Evolutionary conservation across 768 basidiomycete species (phyloP), one percentile per base, ranked within the genome.

Genomic region (Pulveroboletus sp.): DNA sequence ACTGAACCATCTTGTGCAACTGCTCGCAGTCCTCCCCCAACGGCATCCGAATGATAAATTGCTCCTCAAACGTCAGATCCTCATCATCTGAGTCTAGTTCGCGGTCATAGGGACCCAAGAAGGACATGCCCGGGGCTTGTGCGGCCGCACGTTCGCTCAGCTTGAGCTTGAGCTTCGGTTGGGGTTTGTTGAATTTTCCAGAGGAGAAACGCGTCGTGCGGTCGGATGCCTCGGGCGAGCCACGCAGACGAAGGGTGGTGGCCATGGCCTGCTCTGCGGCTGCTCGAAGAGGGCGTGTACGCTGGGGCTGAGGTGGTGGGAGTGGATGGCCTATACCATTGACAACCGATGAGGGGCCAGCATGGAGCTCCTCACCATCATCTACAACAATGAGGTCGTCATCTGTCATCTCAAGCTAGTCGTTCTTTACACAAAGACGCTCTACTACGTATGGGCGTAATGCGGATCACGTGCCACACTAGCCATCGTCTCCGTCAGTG

Each of bases 61-160:
- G 94, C 69, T 99, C 96, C 69, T 99, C 96, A 58, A 98, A 96
- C 14, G 85, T 84, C 50, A 98, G 69, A 50, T 96, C 94, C 50
- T 96, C 93, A 40, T 93, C 91, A 60, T 97, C 92, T 43, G 90
- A 93, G 67, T 98, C 95, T 46, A 97, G 73, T 64, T 97, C 95
- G 38, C 93, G 76, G 71, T 97, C 94, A 67, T 93, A 97, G 11
- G 85, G 78, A 7, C 95, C 95, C 48, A 94, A 71, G 66, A 93
- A 94, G 30, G 86, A 89, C 81, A 82, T 87, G 51, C 89, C 91
- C 44, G 85, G 87, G 28, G 86, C 86, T 61, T 86, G 84, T 30
- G 83, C 81, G 7, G 83, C 86, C 4, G 86, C 81, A 60, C 87
- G 89, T 51, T 89, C 90, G 66, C 88, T 86, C 60, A 93, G 71